Base-by-base conservation (phyloP, 1,139 yeast species). In the Entelexis sorbosivorans region DNA sequence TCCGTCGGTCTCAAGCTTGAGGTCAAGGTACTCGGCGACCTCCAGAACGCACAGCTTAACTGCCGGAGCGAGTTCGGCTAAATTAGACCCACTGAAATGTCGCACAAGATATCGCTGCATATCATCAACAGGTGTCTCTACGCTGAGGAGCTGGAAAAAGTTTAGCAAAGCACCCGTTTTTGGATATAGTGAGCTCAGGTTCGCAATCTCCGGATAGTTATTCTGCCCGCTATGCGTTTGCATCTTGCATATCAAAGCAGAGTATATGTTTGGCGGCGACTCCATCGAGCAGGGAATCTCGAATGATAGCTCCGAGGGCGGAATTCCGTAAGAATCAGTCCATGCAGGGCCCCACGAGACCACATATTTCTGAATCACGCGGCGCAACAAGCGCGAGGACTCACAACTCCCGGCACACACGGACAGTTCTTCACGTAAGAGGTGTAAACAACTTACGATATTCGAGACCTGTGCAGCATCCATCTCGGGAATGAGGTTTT, bases 331-430 rank as follows among this genome's bases (percentile, higher is more conserved):
- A 61, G 79, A 81, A 2, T 65, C 63, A 17, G 67, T 64, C 96
- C 96, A 88, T 3, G 81, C 76, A 96, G 96, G 87, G 1, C 83
- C 81, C 76, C 82, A 77, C 80, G 87, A 77, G 11, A 68, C 57
- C 0, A 82, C 74, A 7, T 84, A 60, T 57, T 81, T 85, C 0
- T 81, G 70, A n/a, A 89, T 65, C 11, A 88, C 62, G 1, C 68
- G 44, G 0, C 82, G 79, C 16, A 88, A 60, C 38, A 66, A 65
- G 5, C 66, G 59, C 17, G 74, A 67, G 20, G 70, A 67, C 0
- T 60, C 56, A 2, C 63, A 56, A 11, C 73, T 70, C 35, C 80
- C 68, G 1, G 78, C 66, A 59, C 83, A 79, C 36, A 91, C 69
- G 52, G 76, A 73, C 43, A 74, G 66, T 56, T 89, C 97, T 64